Percentiles rank a stretch among this genome's conserved stretches.
Conservation (phyloP, 2,329 filamentous ascomycete species). For the Metarhizium album region DNA sequence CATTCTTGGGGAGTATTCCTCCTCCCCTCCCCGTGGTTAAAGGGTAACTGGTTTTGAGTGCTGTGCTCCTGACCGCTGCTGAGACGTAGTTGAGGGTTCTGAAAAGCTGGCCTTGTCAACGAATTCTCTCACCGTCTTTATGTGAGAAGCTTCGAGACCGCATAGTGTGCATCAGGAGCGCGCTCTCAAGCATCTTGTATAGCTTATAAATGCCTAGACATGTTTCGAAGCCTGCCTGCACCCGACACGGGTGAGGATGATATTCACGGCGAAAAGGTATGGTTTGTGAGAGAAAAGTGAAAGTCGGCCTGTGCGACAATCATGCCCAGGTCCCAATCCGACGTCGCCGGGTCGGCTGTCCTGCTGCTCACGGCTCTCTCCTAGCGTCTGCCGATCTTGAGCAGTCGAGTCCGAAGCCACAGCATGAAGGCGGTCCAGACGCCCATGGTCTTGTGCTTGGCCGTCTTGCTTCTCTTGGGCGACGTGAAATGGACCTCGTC, state of each 20-base stretch:
- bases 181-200: background rate
- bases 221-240: background rate
- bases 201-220: background rate
- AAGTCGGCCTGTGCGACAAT: slow-evolving; percentile 4
- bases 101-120: background rate
- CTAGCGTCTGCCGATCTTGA: slow-evolving; percentile 31
- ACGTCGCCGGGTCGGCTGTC: background rate
- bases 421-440: slow-evolving; percentile 54
- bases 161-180: background rate
- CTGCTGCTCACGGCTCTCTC: slow-evolving; percentile 1
- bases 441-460: slow-evolving; percentile 50
- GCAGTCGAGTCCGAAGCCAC: slow-evolving; percentile 47
- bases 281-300: slow-evolving; percentile 1
- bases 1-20: background rate
- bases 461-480: slow-evolving; percentile 29
- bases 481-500: slow-evolving; percentile 34
- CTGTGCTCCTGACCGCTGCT: background rate
- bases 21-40: no score
- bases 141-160: background rate
- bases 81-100: background rate
- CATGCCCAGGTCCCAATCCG: slow-evolving; percentile 6
- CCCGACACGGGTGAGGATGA: background rate
- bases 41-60: background rate
- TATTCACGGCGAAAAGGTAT: slow-evolving; percentile 3
- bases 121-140: background rate